A percentile compares a stretch with the other conserved stretches of the same genome.
Conservation (phyloP, 148 eudicot species). For the Cornus controversa region DNA sequence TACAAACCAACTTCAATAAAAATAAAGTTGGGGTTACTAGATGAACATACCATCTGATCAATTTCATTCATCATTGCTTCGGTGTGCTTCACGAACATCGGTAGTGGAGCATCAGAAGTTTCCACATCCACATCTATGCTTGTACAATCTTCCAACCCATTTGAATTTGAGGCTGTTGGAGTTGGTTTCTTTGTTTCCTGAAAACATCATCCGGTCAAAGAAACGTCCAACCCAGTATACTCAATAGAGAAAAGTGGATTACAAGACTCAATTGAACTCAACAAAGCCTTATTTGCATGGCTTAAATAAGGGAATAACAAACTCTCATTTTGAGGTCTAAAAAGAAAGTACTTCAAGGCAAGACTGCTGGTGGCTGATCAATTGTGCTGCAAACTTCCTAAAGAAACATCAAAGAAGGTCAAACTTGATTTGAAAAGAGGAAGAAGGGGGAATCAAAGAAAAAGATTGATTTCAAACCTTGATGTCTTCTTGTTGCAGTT, state of each 20-base stretch:
- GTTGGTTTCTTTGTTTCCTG: constrained; percentile 34
- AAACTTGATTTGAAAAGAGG: background rate
- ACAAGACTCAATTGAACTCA: background rate
- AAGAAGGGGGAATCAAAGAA: background rate
- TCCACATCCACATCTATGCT: constrained; percentile 28
- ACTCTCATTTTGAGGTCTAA: too few species aligned
- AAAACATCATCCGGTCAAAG: too few species aligned
- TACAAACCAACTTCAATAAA: background rate
- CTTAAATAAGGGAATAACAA: too few species aligned
- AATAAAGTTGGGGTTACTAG: background rate
- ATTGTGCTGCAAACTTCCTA: constrained; percentile 45
- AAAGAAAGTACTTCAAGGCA: background rate
- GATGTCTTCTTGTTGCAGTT: constrained; percentile 31
- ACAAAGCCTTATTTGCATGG: background rate
- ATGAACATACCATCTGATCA: constrained; percentile 39
- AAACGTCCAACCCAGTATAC: too few species aligned
- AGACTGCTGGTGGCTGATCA: constrained; percentile 22
- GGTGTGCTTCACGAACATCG: constrained; percentile 47
- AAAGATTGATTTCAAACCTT: constrained; percentile 26
- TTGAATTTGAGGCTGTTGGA: constrained; percentile 23
- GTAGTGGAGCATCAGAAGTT: constrained; percentile 35
- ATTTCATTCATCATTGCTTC: constrained; percentile 23
- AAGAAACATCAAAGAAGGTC: background rate
- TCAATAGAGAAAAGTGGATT: background rate
- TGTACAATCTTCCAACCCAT: constrained; percentile 28